Conservation (phyloP, 345 rosid species). For the Geranium brycei region DNA sequence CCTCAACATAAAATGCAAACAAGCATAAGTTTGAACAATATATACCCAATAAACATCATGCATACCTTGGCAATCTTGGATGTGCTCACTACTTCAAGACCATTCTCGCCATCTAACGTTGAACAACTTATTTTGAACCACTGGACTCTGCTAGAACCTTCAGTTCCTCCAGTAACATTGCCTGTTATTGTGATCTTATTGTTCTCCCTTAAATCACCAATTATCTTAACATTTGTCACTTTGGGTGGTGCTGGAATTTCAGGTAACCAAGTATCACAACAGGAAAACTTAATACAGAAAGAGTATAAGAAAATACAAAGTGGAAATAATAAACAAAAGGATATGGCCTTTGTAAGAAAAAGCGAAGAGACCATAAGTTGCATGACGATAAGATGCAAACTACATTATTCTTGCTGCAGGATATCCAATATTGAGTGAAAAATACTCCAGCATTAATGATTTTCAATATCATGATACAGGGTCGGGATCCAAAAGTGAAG, state of each 20-base stretch:
- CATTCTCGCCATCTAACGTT: slow-evolving; percentile 36
- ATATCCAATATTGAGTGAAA: too few relatives aligned
- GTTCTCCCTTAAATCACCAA: slow-evolving; percentile 79
- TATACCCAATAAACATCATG: slow-evolving; percentile 1
- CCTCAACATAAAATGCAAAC: background rate
- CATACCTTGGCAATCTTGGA: slow-evolving; percentile 78
- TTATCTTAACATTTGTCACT: slow-evolving; percentile 69
- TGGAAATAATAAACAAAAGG: too few relatives aligned
- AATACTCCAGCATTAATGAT: too few relatives aligned
- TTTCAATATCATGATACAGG: too few relatives aligned
- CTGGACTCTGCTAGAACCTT: slow-evolving; percentile 89
- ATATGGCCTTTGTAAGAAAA: too few relatives aligned
- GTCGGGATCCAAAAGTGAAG: too few relatives aligned
- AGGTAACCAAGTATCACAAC: background rate
- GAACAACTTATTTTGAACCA: slow-evolving; percentile 73
- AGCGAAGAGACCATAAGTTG: too few relatives aligned
- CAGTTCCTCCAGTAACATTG: slow-evolving; percentile 76
- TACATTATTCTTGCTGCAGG: too few relatives aligned
- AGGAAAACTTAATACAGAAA: background rate
- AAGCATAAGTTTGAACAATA: slow-evolving; percentile 4
- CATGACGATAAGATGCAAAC: too few relatives aligned
- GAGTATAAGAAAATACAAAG: too few relatives aligned
- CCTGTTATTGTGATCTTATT: slow-evolving; percentile 78
- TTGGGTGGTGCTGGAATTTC: slow-evolving; percentile 78
- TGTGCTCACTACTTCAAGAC: slow-evolving; percentile 75